Evolutionary conservation across 768 basidiomycete genomes (phyloP), one percentile per base, ranked within the genome.

Genomic region (Lentinus brumalis): DNA sequence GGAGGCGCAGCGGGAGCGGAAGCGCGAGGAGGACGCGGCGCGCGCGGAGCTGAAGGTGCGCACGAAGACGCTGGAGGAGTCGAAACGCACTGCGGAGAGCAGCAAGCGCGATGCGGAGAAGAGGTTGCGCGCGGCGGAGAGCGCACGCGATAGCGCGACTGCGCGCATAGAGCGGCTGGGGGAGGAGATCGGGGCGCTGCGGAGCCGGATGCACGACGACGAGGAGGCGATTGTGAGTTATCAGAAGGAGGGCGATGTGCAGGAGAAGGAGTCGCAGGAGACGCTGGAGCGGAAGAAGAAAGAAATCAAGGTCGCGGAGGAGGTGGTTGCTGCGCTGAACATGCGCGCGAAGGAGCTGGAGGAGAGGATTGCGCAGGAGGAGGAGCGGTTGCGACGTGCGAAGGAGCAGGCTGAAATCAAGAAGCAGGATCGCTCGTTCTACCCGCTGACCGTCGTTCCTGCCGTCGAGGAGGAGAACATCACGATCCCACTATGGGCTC

Each of bases 61-160:
- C 51, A 91, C 91, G 50, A 96, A 96, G 75, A 73, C 79, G 2
- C 78, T 98, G 2, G 96, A 99, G 66, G 96, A 99, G 71, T 78
- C 85, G 56, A 91, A 89, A 74, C 87, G 96, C 35, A 78, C 78
- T 31, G 93, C 94, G 11, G 97, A 99, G 74, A 79, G 83, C 53
- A 74, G 79, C 53, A 90, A 86, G 70, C 83, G 86, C 47, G 96
- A 98, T 50, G 93, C 89, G 4, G 96, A 98, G 75, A 94, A 92
- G 78, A 87, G 87, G 66, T 80, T 96, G 60, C 90, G 87, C 67
- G 78, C 81, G n/a, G 86, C 84, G 15, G 86, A 87, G 71, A 79
- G 70, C 45, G 77, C 82, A 61, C 84, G 88, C 38, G 87, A 91
- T 68, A 86, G 80, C 56, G 83, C 88, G 0, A 78, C 73, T 21